Evolutionary conservation across 2,329 filamentous ascomycete species (phyloP).

Genomic region (Pseudocercospora pini-densiflorae): DNA sequence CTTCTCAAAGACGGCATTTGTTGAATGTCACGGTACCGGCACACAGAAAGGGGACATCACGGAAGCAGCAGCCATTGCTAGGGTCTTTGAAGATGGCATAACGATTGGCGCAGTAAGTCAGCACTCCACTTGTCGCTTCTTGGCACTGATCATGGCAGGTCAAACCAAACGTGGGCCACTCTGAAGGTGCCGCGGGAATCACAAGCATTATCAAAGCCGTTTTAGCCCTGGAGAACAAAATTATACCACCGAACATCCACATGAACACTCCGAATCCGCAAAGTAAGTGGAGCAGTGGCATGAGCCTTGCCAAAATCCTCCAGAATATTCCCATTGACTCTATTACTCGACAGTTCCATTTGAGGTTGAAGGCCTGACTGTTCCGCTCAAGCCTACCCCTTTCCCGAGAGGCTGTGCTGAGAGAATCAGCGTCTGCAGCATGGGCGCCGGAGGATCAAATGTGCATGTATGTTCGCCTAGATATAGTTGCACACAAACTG

Average conservation of each 20-base stretch:
- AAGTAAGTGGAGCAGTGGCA: not conserved
- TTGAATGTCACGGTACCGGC: slow-evolving; percentile 8
- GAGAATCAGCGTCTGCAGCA: not conserved
- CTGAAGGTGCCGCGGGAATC: slow-evolving; percentile 18
- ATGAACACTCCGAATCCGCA: slow-evolving; percentile 20
- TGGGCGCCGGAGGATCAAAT: not conserved
- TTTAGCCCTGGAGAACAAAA: slow-evolving; percentile 30
- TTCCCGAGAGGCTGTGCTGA: not conserved
- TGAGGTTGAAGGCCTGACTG: not conserved
- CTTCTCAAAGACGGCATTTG: not conserved
- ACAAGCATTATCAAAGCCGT: slow-evolving; percentile 19
- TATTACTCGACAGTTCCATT: not conserved
- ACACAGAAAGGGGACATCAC: not conserved
- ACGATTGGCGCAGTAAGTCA: not conserved
- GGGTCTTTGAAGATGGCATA: not conserved
- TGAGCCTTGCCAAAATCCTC: not conserved
- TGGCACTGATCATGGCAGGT: slow-evolving; percentile 4
- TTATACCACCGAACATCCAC: slow-evolving; percentile 33
- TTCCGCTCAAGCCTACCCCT: not conserved
- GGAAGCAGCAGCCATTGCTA: not conserved
- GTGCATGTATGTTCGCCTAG: not conserved
- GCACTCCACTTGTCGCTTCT: not conserved
- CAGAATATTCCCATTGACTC: not conserved
- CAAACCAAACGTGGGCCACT: slow-evolving; percentile 25
- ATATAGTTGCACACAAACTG: not conserved